phyloP scores from a whole-genome alignment of 352 stramenopile genomes.

The Thalassiosira mediterranea region DNA sequence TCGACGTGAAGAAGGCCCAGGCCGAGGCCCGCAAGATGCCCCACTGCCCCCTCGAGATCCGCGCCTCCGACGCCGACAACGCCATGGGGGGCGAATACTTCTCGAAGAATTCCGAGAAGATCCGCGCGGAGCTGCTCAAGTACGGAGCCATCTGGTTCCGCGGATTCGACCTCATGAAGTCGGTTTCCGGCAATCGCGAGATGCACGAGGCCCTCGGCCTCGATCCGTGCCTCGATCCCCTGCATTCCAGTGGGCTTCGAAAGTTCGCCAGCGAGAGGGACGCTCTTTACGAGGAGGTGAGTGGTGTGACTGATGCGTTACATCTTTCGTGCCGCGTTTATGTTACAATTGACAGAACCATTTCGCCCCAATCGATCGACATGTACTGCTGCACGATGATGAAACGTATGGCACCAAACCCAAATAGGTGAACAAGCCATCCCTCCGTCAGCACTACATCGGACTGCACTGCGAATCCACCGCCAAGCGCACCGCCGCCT shows the following conservation, averaged over 20 bases:
- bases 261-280: conserved; percentile 84
- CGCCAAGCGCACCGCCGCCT: conserved; percentile 82
- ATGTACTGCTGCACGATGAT: too few species aligned
- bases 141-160: conserved; percentile 84
- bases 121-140: conserved; percentile 72
- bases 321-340: too few species aligned
- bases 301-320: too few species aligned
- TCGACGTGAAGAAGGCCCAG: conserved; percentile 55
- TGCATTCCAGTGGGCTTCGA: conserved; percentile 82
- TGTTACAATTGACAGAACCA: too few species aligned
- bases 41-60: conserved; percentile 70
- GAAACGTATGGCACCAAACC: too few species aligned
- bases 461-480: conserved; percentile 84
- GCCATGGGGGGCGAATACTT: conserved; percentile 78
- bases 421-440: conserved; percentile 87
- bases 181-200: conserved; percentile 68
- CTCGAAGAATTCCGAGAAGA: conserved; percentile 70
- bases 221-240: conserved; percentile 83
- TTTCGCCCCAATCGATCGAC: too few species aligned
- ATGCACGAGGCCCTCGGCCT: conserved; percentile 83
- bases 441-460: conserved; percentile 82
- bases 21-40: conserved; percentile 57
- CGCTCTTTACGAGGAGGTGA: conserved; percentile 86
- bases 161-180: conserved; percentile 83
- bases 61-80: conserved; percentile 64